These are phyloP conservation scores for Spergularia marina DNA, from an alignment of 148 eudicot species.

Conservation along the genomic window DNA sequence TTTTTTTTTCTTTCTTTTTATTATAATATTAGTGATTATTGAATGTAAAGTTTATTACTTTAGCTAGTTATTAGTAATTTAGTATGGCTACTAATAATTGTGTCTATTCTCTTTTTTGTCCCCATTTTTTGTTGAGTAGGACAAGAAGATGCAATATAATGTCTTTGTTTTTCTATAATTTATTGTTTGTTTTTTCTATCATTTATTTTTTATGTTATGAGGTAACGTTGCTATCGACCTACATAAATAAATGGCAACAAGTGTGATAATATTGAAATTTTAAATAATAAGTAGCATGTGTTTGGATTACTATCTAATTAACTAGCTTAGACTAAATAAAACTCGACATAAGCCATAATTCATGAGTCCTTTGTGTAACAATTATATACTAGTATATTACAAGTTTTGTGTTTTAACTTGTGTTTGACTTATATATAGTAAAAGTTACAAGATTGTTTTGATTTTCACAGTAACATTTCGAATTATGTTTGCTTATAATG, in stretches of 20 bases:
- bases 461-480: too few relatives aligned
- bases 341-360: too few relatives aligned
- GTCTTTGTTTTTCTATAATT: too few relatives aligned
- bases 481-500: too few relatives aligned
- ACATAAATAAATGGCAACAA: not conserved
- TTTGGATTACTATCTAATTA: too few relatives aligned
- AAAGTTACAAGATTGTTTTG: too few relatives aligned
- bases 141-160: conserved; percentile 2
- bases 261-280: not conserved
- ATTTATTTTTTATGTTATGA: not conserved
- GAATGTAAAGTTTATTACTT: conserved; percentile 18
- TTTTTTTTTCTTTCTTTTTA: not conserved
- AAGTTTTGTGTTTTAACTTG: too few relatives aligned
- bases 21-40: not conserved
- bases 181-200: not conserved
- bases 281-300: too few relatives aligned
- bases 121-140: not conserved
- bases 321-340: too few relatives aligned
- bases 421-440: too few relatives aligned
- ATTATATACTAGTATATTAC: too few relatives aligned
- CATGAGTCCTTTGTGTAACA: too few relatives aligned
- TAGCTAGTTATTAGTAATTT: not conserved
- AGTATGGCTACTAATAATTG: conserved; percentile 1
- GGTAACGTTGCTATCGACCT: not conserved
- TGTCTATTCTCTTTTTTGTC: conserved; percentile 12